Base-by-base conservation (phyloP, 352 stramenopile species). In the Phytophthora hibernalis region DNA sequence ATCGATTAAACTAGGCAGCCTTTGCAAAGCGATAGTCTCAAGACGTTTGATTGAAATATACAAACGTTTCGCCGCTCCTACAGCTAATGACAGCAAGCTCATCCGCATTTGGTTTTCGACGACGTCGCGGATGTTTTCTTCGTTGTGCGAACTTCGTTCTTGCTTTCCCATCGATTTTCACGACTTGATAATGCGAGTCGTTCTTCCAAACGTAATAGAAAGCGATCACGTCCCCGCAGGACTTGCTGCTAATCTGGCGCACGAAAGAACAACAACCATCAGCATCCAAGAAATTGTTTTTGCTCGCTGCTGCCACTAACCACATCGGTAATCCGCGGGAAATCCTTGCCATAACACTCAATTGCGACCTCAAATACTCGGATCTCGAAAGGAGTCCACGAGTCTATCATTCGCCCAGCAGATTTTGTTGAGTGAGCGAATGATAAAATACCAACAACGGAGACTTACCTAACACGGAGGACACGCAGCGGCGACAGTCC, bases 131-230 rank as follows among this genome's bases (percentile, higher is more conserved):
- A 31, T 13, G 56, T 47, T 55, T 72, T 72, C 57, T 73, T 79
- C n/a, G 59, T 54, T 58, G 60, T 52, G 20, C 53, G 56, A 24
- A 47, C 16, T 35, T 80, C 68, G 33, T 76, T 73, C 42, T 77
- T 79, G 54, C 87, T 88, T 50, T 89, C 80, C 82, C 82, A 92
- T 18, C 85, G 80, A 42, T 88, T 91, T 93, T 93, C 24, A 93
- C 77, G 20, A 88, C 74, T 78, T 91, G 77, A 60, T 92, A 93
- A 47, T 94, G 84, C n/a, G 79, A 78, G 68, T 93, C 84, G 35
- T 91, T 92, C 70, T 96, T 96, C 88, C 88, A 96, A 40, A 95
- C 52, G 65, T 96, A 96, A 67, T 95, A 96, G 54, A 96, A 87
- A 33, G 86, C 82, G 49, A 96, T 80, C 20, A 92, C 83, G 26